Percentiles rank a stretch among this genome's conserved stretches.
Evolutionary conservation across 495 filamentous ascomycete genomes (phyloP).

Genomic region (Penicillium dipodomyicola): DNA sequence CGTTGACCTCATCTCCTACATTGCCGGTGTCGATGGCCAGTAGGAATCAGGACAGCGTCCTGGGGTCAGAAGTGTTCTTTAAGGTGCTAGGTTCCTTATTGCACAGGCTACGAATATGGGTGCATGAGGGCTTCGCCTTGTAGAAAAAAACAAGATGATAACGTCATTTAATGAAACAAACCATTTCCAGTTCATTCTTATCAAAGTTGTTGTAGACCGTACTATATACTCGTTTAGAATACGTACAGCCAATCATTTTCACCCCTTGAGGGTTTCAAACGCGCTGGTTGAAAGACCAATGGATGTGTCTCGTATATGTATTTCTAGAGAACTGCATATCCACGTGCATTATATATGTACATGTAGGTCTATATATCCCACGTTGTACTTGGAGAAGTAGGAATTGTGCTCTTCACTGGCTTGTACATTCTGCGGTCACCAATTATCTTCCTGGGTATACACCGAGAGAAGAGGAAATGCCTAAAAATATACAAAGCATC

Average conservation of each 20-base stretch:
- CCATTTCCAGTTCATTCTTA: conserved; percentile 23
- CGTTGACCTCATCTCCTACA: conserved; percentile 90
- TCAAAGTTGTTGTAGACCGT: not conserved
- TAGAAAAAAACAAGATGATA: conserved; percentile 28
- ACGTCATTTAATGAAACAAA: conserved; percentile 37
- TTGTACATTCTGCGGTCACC: not conserved
- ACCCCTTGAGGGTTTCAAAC: too few species aligned
- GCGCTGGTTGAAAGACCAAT: not conserved
- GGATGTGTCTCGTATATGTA: not conserved
- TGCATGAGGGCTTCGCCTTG: conserved; percentile 8
- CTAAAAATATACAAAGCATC: not conserved
- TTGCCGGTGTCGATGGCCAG: conserved; percentile 78
- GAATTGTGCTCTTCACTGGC: not conserved
- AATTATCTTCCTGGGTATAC: not conserved
- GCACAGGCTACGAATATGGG: conserved; percentile 8
- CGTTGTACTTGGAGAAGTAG: not conserved
- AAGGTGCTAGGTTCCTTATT: conserved; percentile 21
- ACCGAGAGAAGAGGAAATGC: not conserved
- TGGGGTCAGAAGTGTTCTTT: conserved; percentile 39
- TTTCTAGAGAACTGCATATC: not conserved
- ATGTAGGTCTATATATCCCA: not conserved
- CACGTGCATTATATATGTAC: not conserved
- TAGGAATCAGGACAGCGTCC: conserved; percentile 43
- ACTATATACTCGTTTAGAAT: not conserved
- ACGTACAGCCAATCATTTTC: not conserved